phyloP scores from a whole-genome alignment of 1,284 basidiomycete genomes.

The Ceratobasidium theobromae region DNA sequence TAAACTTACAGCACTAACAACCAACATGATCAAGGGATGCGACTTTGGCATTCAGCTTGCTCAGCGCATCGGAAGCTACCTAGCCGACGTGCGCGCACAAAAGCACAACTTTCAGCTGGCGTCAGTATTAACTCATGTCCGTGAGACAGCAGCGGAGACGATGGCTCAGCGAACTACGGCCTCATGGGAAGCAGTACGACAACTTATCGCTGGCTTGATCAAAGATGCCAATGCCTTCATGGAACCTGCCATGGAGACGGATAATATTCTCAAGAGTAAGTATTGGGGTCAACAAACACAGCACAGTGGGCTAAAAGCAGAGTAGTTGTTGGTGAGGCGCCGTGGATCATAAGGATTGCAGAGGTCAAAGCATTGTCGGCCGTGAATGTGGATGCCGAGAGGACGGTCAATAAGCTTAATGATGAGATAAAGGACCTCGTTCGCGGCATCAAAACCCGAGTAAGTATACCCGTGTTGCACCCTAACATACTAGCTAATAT shows the following conservation, averaged over 20 bases:
- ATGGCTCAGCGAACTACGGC: conserved; percentile 65
- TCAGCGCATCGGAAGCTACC: conserved; percentile 79
- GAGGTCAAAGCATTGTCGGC: conserved; percentile 82
- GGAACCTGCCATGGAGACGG: conserved; percentile 69
- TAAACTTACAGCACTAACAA: conserved; percentile 69
- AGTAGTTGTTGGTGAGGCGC: conserved; percentile 72
- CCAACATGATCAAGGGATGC: conserved; percentile 75
- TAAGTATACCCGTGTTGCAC: conserved; percentile 36
- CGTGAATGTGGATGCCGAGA: conserved; percentile 89
- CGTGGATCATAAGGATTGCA: conserved; percentile 87
- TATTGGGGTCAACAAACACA: no score
- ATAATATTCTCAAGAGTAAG: conserved; percentile 77
- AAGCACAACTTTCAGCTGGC: conserved; percentile 77
- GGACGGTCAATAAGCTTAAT: conserved; percentile 78
- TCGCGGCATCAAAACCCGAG: conserved; percentile 70
- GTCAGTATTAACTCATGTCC: conserved; percentile 68
- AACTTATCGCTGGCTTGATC: conserved; percentile 67
- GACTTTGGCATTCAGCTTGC: conserved; percentile 90
- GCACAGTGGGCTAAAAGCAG: no score
- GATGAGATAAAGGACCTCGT: conserved; percentile 88
- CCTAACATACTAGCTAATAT: not conserved
- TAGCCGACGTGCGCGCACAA: conserved; percentile 69
- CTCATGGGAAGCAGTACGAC: conserved; percentile 76
- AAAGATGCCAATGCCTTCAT: conserved; percentile 70
- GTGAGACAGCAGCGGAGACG: conserved; percentile 68